These are phyloP conservation scores for Immersiporthe knoxdaviesiana DNA, from an alignment of 2,329 filamentous ascomycete species.

Conservation along the genomic window DNA sequence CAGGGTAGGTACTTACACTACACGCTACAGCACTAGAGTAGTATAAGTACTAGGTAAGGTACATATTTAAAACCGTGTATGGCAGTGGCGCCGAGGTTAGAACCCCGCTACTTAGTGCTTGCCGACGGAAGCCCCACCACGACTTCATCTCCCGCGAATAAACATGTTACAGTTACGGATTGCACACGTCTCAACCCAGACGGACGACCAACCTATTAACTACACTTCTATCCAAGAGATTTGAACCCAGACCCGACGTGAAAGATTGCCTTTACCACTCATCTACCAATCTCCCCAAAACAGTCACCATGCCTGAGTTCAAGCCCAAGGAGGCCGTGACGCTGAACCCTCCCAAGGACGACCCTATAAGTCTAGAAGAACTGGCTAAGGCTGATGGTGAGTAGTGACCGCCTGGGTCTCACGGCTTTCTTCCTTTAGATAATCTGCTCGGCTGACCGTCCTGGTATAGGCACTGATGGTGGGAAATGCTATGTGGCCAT, in stretches of 20 bases:
- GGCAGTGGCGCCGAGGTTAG: background rate
- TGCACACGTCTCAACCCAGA: background rate
- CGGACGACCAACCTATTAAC: background rate
- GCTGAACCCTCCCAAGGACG: slow-evolving; percentile 83
- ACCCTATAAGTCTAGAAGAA: slow-evolving; percentile 79
- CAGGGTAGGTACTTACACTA: too few species aligned
- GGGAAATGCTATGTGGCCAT: slow-evolving; percentile 70
- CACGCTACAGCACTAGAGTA: background rate
- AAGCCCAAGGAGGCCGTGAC: slow-evolving; percentile 77
- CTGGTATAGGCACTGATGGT: slow-evolving; percentile 61
- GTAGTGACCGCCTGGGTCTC: slow-evolving; percentile 35
- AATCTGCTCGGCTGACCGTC: slow-evolving; percentile 5
- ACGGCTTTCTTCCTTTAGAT: too few species aligned
- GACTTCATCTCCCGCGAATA: background rate
- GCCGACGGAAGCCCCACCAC: background rate
- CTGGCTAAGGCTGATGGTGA: slow-evolving; percentile 82
- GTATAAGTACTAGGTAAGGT: too few species aligned
- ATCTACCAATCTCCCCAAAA: background rate
- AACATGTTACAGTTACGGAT: background rate
- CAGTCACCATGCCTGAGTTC: slow-evolving; percentile 65
- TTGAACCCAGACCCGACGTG: background rate
- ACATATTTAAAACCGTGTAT: too few species aligned
- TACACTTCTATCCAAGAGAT: background rate
- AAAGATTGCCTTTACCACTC: background rate
- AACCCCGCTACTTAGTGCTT: background rate